Evolutionary conservation across 108 stramenopile genomes (phyloP).

Genomic region (Thalassiosira profunda): DNA sequence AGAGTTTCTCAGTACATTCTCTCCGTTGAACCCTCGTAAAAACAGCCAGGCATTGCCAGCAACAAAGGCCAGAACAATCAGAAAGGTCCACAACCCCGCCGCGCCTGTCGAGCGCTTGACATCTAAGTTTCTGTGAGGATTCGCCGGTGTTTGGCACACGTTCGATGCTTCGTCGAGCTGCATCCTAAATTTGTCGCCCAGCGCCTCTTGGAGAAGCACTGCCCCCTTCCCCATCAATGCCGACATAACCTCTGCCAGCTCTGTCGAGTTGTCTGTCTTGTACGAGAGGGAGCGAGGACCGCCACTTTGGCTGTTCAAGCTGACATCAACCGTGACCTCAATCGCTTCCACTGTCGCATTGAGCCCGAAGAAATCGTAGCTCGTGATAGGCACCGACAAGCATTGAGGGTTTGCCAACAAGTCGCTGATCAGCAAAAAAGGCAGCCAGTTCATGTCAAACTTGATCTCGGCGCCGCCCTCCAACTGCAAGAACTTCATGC

Average conservation of each 20-base stretch:
- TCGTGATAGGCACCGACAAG: conserved; percentile 24
- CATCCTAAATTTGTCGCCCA: conserved; percentile 6
- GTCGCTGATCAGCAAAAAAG: conserved; percentile 23
- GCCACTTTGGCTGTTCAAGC: conserved; percentile 5
- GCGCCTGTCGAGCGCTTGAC: conserved; percentile 11
- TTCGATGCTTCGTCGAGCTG: conserved; percentile 9
- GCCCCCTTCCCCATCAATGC: conserved; percentile 24
- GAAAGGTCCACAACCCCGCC: conserved; percentile 41
- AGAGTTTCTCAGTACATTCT: too few species aligned
- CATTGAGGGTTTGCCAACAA: conserved; percentile 41
- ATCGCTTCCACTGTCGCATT: conserved; percentile 62
- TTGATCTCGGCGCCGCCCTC: conserved; percentile 40
- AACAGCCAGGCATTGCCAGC: conserved; percentile 39
- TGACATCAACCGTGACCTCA: conserved; percentile 24
- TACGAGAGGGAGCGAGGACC: conserved; percentile 29
- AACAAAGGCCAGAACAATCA: conserved; percentile 32
- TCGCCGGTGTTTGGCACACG: conserved; percentile 30
- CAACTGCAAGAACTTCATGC: conserved; percentile 18
- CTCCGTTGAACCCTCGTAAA: conserved; percentile 22
- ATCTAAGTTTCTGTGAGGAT: conserved; percentile 21
- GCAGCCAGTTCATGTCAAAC: conserved; percentile 50
- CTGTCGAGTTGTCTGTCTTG: conserved; percentile 15
- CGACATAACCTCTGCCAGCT: conserved; percentile 27
- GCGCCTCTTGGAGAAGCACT: conserved; percentile 2
- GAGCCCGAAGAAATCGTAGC: conserved; percentile 36